Base-by-base conservation (phyloP, 2,329 filamentous ascomycete genomes). In the Ophiostoma sp. region DNA sequence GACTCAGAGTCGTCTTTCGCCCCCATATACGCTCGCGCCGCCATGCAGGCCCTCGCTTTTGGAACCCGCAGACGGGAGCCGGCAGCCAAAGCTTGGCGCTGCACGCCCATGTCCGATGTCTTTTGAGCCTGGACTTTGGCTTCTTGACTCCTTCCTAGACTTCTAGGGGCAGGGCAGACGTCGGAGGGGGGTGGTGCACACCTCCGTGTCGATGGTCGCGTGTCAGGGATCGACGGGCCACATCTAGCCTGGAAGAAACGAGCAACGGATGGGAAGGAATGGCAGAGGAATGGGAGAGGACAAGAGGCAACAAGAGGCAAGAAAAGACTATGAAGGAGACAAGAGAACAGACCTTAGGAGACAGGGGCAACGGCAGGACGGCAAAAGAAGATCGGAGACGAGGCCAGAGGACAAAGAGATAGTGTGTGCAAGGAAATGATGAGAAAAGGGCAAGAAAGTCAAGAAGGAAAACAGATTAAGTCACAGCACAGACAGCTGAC, bases 21-120 rank as follows among this genome's bases (percentile, higher is more conserved):
- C 25, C 22, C 50, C 50, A 28, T 55, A 42, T 22, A 68, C 64
- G 17, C 17, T 31, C 28, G 45, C 28, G 33, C 36, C 45, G 45
- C 42, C 42, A 52, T 45, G 50, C 28, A 57, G 52, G 66, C 64
- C 28, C 50, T 57, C 52, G 52, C 39, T 28, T 63, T 57, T 70
- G 55, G 39, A 64, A 25, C 66, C 72, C 33, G 72, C 72, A 73
- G 66, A 57, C 66, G 72, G 72, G 57, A 70, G 45, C 36, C 68
- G 66, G 72, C 45, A 70, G 57, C 17, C 69, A 64, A 73, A 66
- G 72, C 72, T 73, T 73, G 66, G 72, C 72, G 57, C 61, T 69
- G 69, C 59, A 72, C 42, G 59, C 70, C n/a, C 25, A 22, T 55
- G 48, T 45, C 68, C 42, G n/a, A 25, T 22, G 39, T 36, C 15